Conservation (phyloP, 2,329 filamentous ascomycete species). For the Aureobasidium melanogenum region DNA sequence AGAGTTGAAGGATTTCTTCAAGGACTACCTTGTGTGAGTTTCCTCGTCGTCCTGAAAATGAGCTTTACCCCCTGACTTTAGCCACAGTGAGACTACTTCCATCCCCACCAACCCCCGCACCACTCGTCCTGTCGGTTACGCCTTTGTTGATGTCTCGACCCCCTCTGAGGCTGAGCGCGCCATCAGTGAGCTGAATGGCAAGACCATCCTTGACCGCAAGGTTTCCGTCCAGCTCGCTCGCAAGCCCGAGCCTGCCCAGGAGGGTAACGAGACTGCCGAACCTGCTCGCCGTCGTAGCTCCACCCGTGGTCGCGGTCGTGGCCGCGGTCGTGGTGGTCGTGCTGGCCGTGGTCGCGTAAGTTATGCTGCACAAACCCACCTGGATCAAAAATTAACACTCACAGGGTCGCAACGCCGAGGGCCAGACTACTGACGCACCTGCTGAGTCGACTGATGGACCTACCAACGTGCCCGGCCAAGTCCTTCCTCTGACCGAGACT, state of each 20-base stretch:
- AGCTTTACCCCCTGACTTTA: conserved; percentile 15
- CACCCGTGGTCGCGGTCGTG: conserved; percentile 47
- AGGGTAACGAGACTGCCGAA: conserved; percentile 69
- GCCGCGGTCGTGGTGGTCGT: conserved; percentile 53
- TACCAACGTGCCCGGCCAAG: conserved; percentile 44
- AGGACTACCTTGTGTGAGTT: conserved; percentile 97
- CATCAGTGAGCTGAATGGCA: conserved; percentile 89
- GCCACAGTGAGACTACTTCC: conserved; percentile 85
- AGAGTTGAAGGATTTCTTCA: conserved; percentile 99
- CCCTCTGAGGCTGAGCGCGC: conserved; percentile 91
- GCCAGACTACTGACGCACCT: conserved; percentile 41
- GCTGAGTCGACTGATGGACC: conserved; percentile 38
- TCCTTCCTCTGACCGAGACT: conserved; percentile 40
- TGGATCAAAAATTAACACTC: background rate
- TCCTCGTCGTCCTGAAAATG: background rate
- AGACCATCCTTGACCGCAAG: conserved; percentile 97
- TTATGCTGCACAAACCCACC: conserved; percentile 21
- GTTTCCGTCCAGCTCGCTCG: conserved; percentile 97
- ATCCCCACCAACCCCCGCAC: conserved; percentile 99
- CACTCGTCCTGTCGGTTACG: conserved; percentile 95
- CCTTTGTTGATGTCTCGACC: conserved; percentile 95
- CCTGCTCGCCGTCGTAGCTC: conserved; percentile 51
- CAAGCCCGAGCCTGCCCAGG: conserved; percentile 81
- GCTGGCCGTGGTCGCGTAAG: conserved; percentile 55
- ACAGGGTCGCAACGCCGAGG: conserved; percentile 13